phyloP scores from a whole-genome alignment of 2,329 filamentous ascomycete genomes.

The Penicillium palitans region DNA sequence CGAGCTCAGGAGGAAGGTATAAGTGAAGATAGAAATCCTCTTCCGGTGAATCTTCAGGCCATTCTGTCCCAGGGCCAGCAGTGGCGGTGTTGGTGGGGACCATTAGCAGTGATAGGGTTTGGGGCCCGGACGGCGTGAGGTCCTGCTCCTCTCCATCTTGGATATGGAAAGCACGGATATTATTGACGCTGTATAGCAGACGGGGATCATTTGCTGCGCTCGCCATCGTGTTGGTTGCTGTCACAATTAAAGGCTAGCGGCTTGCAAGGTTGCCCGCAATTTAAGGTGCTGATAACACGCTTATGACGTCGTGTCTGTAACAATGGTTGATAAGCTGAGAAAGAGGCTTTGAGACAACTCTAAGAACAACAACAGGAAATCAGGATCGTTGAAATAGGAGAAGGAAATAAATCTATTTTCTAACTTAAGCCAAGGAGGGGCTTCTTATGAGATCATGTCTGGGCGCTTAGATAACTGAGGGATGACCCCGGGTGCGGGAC shows the following conservation, averaged over 20 bases:
- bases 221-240: slow-evolving; percentile 23
- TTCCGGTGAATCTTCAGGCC: slow-evolving; percentile 67
- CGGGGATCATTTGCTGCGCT: slow-evolving; percentile 38
- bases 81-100: slow-evolving; percentile 77
- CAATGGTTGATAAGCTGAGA: neutral
- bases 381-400: neutral
- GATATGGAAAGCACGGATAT: slow-evolving; percentile 89
- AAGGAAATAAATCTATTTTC: slow-evolving; percentile 7
- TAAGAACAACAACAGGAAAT: neutral
- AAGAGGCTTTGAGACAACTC: neutral
- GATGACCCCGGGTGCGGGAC: neutral
- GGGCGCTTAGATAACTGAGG: slow-evolving; percentile 27
- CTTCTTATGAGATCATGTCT: slow-evolving; percentile 20
- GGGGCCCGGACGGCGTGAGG: slow-evolving; percentile 80
- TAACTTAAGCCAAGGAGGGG: slow-evolving; percentile 11
- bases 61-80: slow-evolving; percentile 57
- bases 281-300: slow-evolving; percentile 16
- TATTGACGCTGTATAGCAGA: slow-evolving; percentile 59
- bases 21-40: slow-evolving; percentile 98
- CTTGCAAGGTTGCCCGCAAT: slow-evolving; percentile 6
- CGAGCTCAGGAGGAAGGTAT: slow-evolving; percentile 89
- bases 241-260: neutral
- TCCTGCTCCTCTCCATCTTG: slow-evolving; percentile 80
- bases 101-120: slow-evolving; percentile 93
- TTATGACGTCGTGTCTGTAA: slow-evolving; percentile 23